Evolutionary conservation across 495 filamentous ascomycete genomes (phyloP).

Genomic region (Neurospora sp.): DNA sequence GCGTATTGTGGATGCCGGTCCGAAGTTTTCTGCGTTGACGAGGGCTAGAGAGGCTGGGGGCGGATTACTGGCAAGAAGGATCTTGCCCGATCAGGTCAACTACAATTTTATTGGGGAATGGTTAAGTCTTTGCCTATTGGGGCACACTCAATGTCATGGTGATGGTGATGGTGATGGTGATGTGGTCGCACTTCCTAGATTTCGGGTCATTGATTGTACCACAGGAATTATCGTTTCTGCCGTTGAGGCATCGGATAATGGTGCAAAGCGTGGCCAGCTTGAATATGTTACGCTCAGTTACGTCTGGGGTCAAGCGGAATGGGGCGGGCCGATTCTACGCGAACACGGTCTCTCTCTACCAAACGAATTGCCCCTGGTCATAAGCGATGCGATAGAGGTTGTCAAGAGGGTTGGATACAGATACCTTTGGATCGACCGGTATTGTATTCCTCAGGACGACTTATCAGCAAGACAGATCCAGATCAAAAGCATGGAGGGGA

Average conservation of each 20-base stretch:
- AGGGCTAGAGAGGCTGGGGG: neutral
- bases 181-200: neutral
- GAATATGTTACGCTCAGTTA: neutral
- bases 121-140: neutral
- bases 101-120: neutral
- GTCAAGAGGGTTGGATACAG: conserved; percentile 5
- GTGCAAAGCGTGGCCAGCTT: too few relatives aligned
- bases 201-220: conserved; percentile 1
- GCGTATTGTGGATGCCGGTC: neutral
- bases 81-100: neutral
- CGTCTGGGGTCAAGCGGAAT: neutral
- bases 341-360: neutral
- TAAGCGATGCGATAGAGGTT: neutral
- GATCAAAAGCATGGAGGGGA: conserved; percentile 14
- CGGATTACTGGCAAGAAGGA: neutral
- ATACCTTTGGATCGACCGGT: conserved; percentile 18
- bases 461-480: conserved; percentile 8
- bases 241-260: neutral
- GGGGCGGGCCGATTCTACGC: neutral
- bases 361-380: neutral
- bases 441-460: conserved; percentile 15
- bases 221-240: neutral
- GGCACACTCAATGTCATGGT: neutral
- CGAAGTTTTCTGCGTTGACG: neutral
- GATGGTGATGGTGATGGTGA: neutral